Base-by-base conservation (phyloP, 2,329 filamentous ascomycete species). In the Alternaria conjuncta region DNA sequence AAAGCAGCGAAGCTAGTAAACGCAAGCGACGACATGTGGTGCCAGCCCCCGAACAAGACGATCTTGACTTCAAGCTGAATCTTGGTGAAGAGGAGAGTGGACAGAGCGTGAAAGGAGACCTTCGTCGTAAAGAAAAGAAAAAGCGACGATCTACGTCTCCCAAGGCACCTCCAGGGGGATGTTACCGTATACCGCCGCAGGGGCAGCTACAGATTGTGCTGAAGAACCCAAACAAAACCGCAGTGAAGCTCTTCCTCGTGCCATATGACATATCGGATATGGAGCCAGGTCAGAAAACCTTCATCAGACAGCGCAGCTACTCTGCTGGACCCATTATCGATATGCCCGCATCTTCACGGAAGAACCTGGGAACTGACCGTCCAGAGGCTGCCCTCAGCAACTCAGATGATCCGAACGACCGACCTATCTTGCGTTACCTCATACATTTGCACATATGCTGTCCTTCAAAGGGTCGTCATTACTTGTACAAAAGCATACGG, bases 181-280 rank as follows among this genome's bases (percentile, higher is more conserved):
- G 92, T 75, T 99, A 98, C 78, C 90, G 96, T 46, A 97, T 99
- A 57, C 96, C 96, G 0, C 90, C 96, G 75, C 92, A 94, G 78
- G 96, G 96, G 0, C 96, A 98, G 79, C 84, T 99, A 13, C 96
- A 99, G 74, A 97, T 99, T 67, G 91, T 99, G 65, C 93, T 99
- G 78, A 98, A 98, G 79, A 99, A 98, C 73, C 95, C 94, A 15
- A 97, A 98, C 82, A 98, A 98, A 78, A 98, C 96, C 4, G 96
- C 96, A 1, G 95, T 98, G 58, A 98, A 99, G 79, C 84, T 99
- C 0, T 98, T 98, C 71, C 85, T 98, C 23, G 89, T 99, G 3
- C 96, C 95, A 0, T 99, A 98, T 72, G 94, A 98, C 76, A 84
- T 99, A 1, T 86, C 89, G 1, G 95, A 93, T 55, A 99, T 99